Evolutionary conservation across 768 basidiomycete species (phyloP).

Genomic region (Boletus speciosus): DNA sequence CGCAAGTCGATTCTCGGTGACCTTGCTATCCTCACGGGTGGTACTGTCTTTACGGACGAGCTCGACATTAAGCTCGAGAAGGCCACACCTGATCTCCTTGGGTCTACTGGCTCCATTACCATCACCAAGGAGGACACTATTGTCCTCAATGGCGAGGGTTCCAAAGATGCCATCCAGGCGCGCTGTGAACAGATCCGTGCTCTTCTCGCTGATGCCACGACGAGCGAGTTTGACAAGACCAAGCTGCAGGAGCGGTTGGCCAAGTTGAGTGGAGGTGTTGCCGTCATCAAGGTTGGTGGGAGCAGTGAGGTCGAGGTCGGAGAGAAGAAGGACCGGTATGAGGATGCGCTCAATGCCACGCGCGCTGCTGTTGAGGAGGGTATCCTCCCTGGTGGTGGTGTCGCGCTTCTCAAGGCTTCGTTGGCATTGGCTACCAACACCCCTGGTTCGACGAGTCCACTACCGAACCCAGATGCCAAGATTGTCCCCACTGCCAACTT

Average conservation of each 20-base stretch:
- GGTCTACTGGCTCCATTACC: slow-evolving; percentile 47
- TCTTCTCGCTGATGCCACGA: slow-evolving; percentile 76
- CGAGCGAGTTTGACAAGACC: slow-evolving; percentile 89
- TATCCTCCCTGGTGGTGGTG: slow-evolving; percentile 95
- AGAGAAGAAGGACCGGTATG: slow-evolving; percentile 99
- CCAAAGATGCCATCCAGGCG: slow-evolving; percentile 84
- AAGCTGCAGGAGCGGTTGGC: slow-evolving; percentile 97
- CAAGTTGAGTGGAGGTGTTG: slow-evolving; percentile 94
- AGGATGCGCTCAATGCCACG: slow-evolving; percentile 96
- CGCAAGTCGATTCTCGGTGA: slow-evolving; percentile 97
- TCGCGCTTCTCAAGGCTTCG: slow-evolving; percentile 85
- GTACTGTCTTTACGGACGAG: slow-evolving; percentile 95
- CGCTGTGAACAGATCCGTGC: slow-evolving; percentile 95
- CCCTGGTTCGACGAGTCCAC: slow-evolving; percentile 43
- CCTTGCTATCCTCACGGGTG: slow-evolving; percentile 94
- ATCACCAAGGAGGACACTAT: slow-evolving; percentile 99
- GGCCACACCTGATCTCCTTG: slow-evolving; percentile 40
- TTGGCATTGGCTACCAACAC: slow-evolving; percentile 60
- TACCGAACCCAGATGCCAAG: slow-evolving; percentile 54
- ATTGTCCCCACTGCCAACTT: slow-evolving; percentile 85
- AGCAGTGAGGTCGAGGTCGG: slow-evolving; percentile 92
- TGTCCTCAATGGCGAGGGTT: slow-evolving; percentile 88
- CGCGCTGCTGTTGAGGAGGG: slow-evolving; percentile 98
- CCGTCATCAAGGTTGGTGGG: slow-evolving; percentile 98
- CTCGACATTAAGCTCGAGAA: slow-evolving; percentile 97